Base-by-base conservation (phyloP, 1,284 basidiomycete species). In the Fomitopsis betulina region DNA sequence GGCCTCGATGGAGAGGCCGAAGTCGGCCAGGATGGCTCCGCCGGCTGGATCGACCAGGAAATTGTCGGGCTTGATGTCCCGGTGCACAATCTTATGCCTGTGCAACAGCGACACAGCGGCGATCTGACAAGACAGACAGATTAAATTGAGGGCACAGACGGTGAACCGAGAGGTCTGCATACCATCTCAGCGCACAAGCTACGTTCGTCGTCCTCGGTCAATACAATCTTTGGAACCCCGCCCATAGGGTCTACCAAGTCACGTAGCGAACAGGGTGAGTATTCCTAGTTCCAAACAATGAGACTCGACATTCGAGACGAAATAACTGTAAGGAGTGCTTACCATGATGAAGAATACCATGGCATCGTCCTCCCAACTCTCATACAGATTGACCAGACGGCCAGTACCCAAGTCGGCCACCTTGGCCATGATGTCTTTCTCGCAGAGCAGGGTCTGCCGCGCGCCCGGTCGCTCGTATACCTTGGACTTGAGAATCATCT, bases 1-100 rank as follows among this genome's bases (percentile, higher is more conserved):
- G 81, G 78, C 21, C 74, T 76, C 53, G 21, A 53, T 8, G 12
- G 42, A 53, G 15, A 57, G 59, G 7, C 64, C 65, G 38, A 69
- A 65, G 60, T 69, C 69, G 6, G 62, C 55, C 37, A 70, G 51
- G 4, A 61, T 57, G 32, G 64, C 42, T 19, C 62, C 65, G 13
- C 69, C 68, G 42, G 49, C 27, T 2, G 40, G 21, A 15, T 56
- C 58, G 53, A 70, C 23, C 23, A 70, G 61, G 39, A 70, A 53
- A 50, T 69, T 70, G 5, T 61, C 58, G 7, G 66, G 66, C 42
- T 68, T 70, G 60, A 71, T 63, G 55, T 70, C 68, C 12, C 64
- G 58, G 54, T 70, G 69, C 4, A 65, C 37, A 39, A 65, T 59
- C 1, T 53, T 55, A 3, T 55, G 49, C 2, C 50, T n/a, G 12